Base-by-base conservation (phyloP, 345 rosid species). In the Salix viminalis region DNA sequence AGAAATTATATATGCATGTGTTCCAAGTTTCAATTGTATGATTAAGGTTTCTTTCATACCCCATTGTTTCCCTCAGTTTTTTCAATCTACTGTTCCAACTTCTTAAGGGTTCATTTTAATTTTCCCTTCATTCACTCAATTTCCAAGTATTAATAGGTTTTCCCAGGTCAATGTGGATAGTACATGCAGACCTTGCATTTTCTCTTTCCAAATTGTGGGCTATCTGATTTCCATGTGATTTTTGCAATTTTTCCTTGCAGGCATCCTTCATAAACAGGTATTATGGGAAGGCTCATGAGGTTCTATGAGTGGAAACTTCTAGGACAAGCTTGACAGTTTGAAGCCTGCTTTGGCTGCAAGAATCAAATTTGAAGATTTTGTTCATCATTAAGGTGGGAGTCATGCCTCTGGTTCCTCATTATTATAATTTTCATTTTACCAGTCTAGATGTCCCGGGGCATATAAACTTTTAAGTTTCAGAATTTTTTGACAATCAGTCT, bases 201-300 rank as follows among this genome's bases (percentile, higher is more conserved):
- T 71, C 28, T 28, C 23, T 58, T 9, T 58, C 62, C 62, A 18
- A 0, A 9, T n/a, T 13, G 14, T 21, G 44, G 7, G 7, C n/a
- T 41, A 19, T 44, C 37, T 34, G 42, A 30, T 58, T 69, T 66
- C 13, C 46, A 34, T 61, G 15, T 61, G 34, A 52, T 73, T 41
- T 70, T 56, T 58, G n/a, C 19, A 24, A 62, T 34, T 67, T 61
- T 70, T 1, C 44, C 58, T 79, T 78, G 93, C 93, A 96, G 98
- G 88, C 88, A 13, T 81, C 87, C 11, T 91, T 91, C 84, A 90
- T 96, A 71, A 96, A 93, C 87, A 83, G 99, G 77, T 96, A 96
- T 71, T 96, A 93, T 13, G 90, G 99, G 46, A 93, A 90, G 82
- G 99, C 99, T 13, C 91, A 91, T 10, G 86, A 91, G 81, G 80